Evolutionary conservation across 805 yeast species (phyloP).

Genomic region (Ogataea methanolica): DNA sequence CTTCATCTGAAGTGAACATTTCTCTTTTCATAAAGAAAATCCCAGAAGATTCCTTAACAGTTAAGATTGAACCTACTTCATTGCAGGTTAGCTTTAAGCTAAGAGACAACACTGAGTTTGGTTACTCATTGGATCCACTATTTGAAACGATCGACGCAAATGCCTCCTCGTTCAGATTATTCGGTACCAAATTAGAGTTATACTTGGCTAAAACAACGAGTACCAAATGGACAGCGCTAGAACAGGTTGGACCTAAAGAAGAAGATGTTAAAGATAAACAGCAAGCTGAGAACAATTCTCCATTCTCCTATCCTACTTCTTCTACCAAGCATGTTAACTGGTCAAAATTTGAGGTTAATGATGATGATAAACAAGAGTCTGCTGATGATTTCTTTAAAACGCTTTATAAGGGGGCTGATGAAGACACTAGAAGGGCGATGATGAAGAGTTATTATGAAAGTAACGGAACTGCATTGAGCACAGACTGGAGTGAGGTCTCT

Average conservation of each 20-base stretch:
- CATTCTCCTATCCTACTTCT: slow-evolving; percentile 54
- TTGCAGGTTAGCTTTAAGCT: slow-evolving; percentile 45
- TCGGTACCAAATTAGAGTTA: slow-evolving; percentile 73
- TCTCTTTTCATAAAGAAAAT: slow-evolving; percentile 69
- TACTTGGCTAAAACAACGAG: slow-evolving; percentile 42
- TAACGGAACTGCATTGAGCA: slow-evolving; percentile 88
- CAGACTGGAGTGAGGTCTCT: slow-evolving; percentile 88
- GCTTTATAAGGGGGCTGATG: slow-evolving; percentile 75
- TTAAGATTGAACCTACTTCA: slow-evolving; percentile 34
- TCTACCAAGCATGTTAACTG: slow-evolving; percentile 64
- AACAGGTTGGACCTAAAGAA: slow-evolving; percentile 20
- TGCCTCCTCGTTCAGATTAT: slow-evolving; percentile 44
- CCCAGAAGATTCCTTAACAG: slow-evolving; percentile 41
- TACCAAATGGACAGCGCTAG: slow-evolving; percentile 53
- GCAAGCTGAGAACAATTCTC: not conserved
- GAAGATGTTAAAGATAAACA: not conserved
- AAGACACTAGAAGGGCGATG: slow-evolving; percentile 89
- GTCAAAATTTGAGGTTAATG: slow-evolving; percentile 49
- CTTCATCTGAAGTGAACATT: slow-evolving; percentile 48
- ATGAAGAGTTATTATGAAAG: slow-evolving; percentile 93
- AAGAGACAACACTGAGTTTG: slow-evolving; percentile 43
- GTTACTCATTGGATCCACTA: slow-evolving; percentile 51
- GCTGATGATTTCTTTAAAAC: slow-evolving; percentile 70
- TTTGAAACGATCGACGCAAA: slow-evolving; percentile 45
- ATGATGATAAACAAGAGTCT: slow-evolving; percentile 40